Percentiles rank a stretch among this genome's conserved stretches.
Evolutionary conservation across 1,284 basidiomycete species (phyloP).

Genomic region (Cutaneotrichosporon spelunceum): DNA sequence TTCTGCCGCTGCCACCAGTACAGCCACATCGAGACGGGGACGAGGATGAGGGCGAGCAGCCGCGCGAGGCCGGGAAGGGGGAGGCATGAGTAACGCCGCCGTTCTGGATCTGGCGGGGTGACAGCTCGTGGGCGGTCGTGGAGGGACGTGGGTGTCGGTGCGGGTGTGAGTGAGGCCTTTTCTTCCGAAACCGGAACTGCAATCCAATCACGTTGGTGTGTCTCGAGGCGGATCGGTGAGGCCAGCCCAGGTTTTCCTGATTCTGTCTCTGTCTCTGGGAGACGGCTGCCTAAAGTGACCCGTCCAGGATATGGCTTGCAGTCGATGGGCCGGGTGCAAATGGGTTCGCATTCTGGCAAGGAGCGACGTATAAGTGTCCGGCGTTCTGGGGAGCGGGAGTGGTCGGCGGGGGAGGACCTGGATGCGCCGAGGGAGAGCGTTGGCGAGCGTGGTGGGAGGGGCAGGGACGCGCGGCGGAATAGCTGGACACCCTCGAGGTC

Average conservation of each 20-base stretch:
- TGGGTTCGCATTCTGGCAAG: background rate
- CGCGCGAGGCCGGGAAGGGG: background rate
- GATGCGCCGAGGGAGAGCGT: background rate
- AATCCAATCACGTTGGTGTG: too few relatives aligned
- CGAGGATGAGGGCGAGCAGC: slow-evolving; percentile 5
- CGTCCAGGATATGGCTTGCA: too few relatives aligned
- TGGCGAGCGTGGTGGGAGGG: background rate
- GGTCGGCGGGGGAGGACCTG: background rate
- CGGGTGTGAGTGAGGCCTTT: too few relatives aligned
- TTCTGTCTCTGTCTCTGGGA: too few relatives aligned
- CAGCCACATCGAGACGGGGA: background rate
- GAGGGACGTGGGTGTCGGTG: too few relatives aligned
- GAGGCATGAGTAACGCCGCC: background rate
- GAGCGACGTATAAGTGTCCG: background rate
- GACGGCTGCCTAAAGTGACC: too few relatives aligned
- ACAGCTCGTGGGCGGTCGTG: too few relatives aligned
- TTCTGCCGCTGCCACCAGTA: background rate
- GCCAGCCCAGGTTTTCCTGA: too few relatives aligned
- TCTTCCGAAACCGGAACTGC: too few relatives aligned
- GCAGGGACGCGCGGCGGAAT: background rate
- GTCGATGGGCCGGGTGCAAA: too few relatives aligned
- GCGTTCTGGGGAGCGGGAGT: background rate
- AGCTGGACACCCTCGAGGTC: background rate
- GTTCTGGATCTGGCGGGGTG: background rate
- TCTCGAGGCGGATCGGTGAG: too few relatives aligned